Percentiles rank a stretch among this genome's conserved stretches.
Conservation (phyloP, 202 grass and related monocot species). For the Setaria italica region DNA sequence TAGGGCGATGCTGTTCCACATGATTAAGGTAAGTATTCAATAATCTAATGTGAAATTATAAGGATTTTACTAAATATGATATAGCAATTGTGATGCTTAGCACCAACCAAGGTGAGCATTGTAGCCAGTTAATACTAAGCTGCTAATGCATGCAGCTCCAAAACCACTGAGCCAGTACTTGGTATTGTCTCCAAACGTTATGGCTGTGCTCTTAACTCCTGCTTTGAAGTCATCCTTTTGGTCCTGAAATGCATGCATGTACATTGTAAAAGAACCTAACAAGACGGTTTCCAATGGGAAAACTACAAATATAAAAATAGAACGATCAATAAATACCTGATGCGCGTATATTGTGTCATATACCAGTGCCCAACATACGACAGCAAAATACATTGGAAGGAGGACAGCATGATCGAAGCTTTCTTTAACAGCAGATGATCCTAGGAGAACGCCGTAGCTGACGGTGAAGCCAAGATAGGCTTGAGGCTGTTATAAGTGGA, state of each 20-base stretch:
- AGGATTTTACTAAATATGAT: background rate
- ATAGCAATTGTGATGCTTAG: background rate
- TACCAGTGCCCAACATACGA: constrained; percentile 76
- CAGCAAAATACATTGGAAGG: constrained; percentile 69
- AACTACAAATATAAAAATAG: constrained; percentile 6
- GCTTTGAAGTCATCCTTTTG: constrained; percentile 79
- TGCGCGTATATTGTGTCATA: constrained; percentile 88
- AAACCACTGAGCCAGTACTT: constrained; percentile 78
- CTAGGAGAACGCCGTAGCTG: constrained; percentile 72
- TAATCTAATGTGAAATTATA: constrained; percentile 6
- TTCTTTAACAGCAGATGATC: constrained; percentile 70
- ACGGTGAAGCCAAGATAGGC: constrained; percentile 76
- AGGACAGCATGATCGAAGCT: constrained; percentile 67
- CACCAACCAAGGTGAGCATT: constrained; percentile 78
- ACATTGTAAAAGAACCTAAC: background rate
- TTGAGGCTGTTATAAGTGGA: constrained; percentile 67
- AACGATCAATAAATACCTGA: constrained; percentile 51
- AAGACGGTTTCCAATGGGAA: background rate
- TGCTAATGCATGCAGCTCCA: constrained; percentile 59
- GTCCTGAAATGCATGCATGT: constrained; percentile 44
- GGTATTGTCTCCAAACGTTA: constrained; percentile 69
- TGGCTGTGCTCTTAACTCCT: constrained; percentile 76
- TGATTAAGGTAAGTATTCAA: background rate
- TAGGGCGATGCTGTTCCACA: constrained; percentile 70
- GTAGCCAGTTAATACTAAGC: constrained; percentile 62